A percentile compares a stretch with the other conserved stretches of the same genome.
These are phyloP conservation scores for Fusarium denticulatum DNA, from an alignment of 2,329 filamentous ascomycete species.

Conservation along the genomic window DNA sequence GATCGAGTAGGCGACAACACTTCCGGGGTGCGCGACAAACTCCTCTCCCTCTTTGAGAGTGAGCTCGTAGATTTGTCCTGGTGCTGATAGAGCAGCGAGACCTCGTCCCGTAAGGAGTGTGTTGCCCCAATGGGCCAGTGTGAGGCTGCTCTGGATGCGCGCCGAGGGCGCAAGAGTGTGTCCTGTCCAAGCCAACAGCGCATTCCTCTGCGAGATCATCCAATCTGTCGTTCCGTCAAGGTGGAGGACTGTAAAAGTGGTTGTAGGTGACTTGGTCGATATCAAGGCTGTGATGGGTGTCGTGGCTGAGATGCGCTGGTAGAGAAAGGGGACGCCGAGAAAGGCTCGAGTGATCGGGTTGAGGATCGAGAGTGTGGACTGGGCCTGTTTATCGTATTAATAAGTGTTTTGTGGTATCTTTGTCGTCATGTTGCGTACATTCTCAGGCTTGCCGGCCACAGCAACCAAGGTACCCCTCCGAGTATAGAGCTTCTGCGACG, in stretches of 20 bases:
- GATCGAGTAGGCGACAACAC: conserved; percentile 90
- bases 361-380: conserved; percentile 88
- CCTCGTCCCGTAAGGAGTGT: conserved; percentile 89
- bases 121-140: conserved; percentile 89
- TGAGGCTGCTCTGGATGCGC: conserved; percentile 77
- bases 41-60: conserved; percentile 84
- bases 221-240: conserved; percentile 95
- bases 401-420: neutral
- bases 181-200: conserved; percentile 95
- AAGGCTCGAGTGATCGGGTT: conserved; percentile 82
- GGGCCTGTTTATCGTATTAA: conserved; percentile 63
- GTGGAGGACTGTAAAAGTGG: conserved; percentile 87
- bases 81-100: conserved; percentile 83
- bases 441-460: conserved; percentile 88
- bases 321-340: conserved; percentile 92
- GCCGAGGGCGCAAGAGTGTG: conserved; percentile 83
- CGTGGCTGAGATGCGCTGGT: conserved; percentile 89
- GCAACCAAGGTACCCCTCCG: conserved; percentile 90
- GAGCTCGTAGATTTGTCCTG: conserved; percentile 89
- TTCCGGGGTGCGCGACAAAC: conserved; percentile 89
- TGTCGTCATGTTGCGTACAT: conserved; percentile 62
- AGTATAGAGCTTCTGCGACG: conserved; percentile 93
- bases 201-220: conserved; percentile 88
- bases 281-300: conserved; percentile 89
- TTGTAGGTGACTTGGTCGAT: conserved; percentile 84